Conservation (phyloP, 78 protist species). For the Dictyostelium capitatum region DNA sequence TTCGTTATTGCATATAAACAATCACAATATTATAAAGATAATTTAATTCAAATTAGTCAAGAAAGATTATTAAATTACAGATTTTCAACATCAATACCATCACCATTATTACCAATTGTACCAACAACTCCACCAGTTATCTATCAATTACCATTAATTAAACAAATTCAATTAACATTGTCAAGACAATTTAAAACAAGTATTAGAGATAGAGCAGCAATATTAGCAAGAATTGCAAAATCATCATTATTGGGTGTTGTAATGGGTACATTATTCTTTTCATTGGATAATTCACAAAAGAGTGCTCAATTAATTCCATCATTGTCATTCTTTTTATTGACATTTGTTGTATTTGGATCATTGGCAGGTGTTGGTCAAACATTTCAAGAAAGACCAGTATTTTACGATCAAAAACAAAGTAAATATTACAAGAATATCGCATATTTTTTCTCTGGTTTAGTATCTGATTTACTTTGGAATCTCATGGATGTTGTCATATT, state of each 20-base stretch:
- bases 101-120: neutral
- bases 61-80: neutral
- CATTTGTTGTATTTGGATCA: slow-evolving; percentile 73
- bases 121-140: neutral
- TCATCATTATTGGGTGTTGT: slow-evolving; percentile 37
- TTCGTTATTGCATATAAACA: slow-evolving; percentile 35
- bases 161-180: slow-evolving; percentile 27
- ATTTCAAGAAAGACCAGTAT: slow-evolving; percentile 72
- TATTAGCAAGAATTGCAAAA: slow-evolving; percentile 35
- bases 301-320: slow-evolving; percentile 57
- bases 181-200: slow-evolving; percentile 54
- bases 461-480: slow-evolving; percentile 56
- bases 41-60: neutral
- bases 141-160: slow-evolving; percentile 7
- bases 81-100: neutral
- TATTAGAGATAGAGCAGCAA: slow-evolving; percentile 60
- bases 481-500: slow-evolving; percentile 45
- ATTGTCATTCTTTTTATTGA: slow-evolving; percentile 52
- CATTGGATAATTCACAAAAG: slow-evolving; percentile 28
- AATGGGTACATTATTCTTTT: slow-evolving; percentile 53
- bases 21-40: slow-evolving; percentile 16
- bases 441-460: slow-evolving; percentile 47
- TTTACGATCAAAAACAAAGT: slow-evolving; percentile 52
- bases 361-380: slow-evolving; percentile 72
- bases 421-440: slow-evolving; percentile 51